A percentile compares a stretch with the other conserved stretches of the same genome.
These are phyloP conservation scores for Pythium chondricola DNA, from an alignment of 352 stramenopile species.

Conservation along the genomic window DNA sequence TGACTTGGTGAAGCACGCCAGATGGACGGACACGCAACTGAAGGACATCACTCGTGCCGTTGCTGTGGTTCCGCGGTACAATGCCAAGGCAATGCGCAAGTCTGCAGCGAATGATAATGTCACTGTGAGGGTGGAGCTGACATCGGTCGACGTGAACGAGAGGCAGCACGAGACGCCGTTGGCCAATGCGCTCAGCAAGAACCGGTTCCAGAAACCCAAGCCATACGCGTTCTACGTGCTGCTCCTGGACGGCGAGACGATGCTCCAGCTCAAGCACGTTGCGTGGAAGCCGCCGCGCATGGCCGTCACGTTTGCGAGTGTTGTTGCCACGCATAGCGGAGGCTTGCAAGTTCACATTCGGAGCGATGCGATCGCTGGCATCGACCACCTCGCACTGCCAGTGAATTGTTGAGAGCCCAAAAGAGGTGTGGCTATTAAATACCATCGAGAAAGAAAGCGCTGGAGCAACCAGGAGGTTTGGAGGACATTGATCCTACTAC, in stretches of 20 bases:
- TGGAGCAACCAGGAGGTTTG: too few relatives aligned
- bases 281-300: conserved; percentile 34
- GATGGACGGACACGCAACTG: conserved; percentile 17
- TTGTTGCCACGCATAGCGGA: conserved; percentile 18
- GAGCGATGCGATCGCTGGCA: conserved; percentile 41
- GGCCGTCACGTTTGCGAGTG: conserved; percentile 20
- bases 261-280: conserved; percentile 63
- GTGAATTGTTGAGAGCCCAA: too few relatives aligned
- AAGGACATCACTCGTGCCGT: conserved; percentile 38
- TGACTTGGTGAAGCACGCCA: too few relatives aligned
- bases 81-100: conserved; percentile 36
- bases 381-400: conserved; percentile 11
- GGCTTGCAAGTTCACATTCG: conserved; percentile 38
- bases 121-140: too few relatives aligned
- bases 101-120: not conserved
- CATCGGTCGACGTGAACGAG: conserved; percentile 7
- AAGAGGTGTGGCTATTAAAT: too few relatives aligned
- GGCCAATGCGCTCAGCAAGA: conserved; percentile 7
- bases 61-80: conserved; percentile 38
- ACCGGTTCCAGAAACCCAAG: conserved; percentile 51
- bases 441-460: too few relatives aligned
- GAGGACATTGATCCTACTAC: too few relatives aligned
- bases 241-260: conserved; percentile 20
- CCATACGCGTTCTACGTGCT: conserved; percentile 73
- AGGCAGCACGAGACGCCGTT: conserved; percentile 15